Base-by-base conservation (phyloP, 768 basidiomycete genomes). In the Rhodotorula graminis region DNA sequence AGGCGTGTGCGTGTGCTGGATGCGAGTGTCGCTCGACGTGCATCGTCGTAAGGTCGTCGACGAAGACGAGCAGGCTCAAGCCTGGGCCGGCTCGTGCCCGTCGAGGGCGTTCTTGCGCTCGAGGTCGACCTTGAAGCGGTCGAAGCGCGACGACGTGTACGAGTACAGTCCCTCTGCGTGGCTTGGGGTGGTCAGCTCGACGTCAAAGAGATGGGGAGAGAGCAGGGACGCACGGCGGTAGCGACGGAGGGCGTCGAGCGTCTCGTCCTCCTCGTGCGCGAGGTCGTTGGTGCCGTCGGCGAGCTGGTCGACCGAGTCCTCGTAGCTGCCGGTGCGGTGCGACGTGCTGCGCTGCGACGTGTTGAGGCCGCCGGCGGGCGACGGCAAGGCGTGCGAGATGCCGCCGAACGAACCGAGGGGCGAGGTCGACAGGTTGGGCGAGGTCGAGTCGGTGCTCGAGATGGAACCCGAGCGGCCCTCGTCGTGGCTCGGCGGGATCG, bases 101-200 rank as follows among this genome's bases (percentile, higher is more conserved):
- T 27, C 27, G 23, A 27, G 49, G 2, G 29, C 59, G 52, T 61
- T 55, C 58, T 69, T 68, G 40, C 42, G 52, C 52, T 72, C 67
- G 42, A 72, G 53, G 63, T 68, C 67, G 25, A 3, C 16, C 64
- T 72, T 68, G 71, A 72, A 68, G 33, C 63, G 64, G 33, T 64
- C 67, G 67, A 64, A 72, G 11, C 66, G 66, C n/a, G 42, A 40
- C 3, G 58, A 31, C 37, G 67, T 64, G 67, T 72, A 72, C 18
- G 21, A 25, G 58, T 67, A 67, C 27, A 72, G 53, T n/a, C 59
- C 58, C n/a, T 64, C 71, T 72, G 71, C 46, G 42, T 11, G 42
- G 10, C 9, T 21, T 14, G 2, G 25, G 42, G 18, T 14, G 1
- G 40, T 65, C 44, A 47, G 31, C 64, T 47, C 2, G n/a, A 47